Evolutionary conservation across 208 protist species (phyloP), one percentile per base, ranked within the genome.

Genomic region (Leishmania aethiopica): DNA sequence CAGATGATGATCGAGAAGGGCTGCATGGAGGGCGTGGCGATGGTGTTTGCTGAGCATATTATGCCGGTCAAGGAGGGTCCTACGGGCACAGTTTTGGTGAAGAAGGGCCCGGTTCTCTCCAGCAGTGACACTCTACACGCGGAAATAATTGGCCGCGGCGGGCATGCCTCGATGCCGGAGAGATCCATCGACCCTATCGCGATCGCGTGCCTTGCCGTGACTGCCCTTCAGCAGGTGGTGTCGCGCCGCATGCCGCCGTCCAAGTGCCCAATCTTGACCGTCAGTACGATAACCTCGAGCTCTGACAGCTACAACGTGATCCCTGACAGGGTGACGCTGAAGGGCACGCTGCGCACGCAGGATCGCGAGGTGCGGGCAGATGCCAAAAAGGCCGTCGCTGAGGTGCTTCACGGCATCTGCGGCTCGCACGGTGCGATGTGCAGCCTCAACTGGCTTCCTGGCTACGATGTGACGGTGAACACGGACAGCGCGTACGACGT

Each of bases 301-400:
- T 86, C 79, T 35, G 86, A 87, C 78, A 88, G 83, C 85, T 93
- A 86, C 78, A 95, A 93, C 67, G 88, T 95, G 57, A 92, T 95
- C 40, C 82, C 91, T 4, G 85, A 92, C 60, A 82, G 49, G 67
- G 88, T 89, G 32, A 81, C 83, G 60, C 47, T 95, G 75, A 88
- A 87, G 35, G 84, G 89, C 28, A 89, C 91, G 35, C 79, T 94
- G 81, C 91, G 40, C 40, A 42, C 40, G 40, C 40, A 42, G 40
- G 40, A 42, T 42, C 40, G 40, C 1, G 40, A 42, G 35, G 82
- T 92, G 13, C 88, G 88, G 17, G 69, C 49, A 47, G 60, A 82
- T 15, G 82, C 87, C 19, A 86, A 79, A 51, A 72, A 66, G 71
- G 60, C 85, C 19, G 69, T 92, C 22, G 76, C 81, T 64, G 78